phyloP scores from a whole-genome alignment of 495 filamentous ascomycete genomes.

The Hypoxylon fragiforme region DNA sequence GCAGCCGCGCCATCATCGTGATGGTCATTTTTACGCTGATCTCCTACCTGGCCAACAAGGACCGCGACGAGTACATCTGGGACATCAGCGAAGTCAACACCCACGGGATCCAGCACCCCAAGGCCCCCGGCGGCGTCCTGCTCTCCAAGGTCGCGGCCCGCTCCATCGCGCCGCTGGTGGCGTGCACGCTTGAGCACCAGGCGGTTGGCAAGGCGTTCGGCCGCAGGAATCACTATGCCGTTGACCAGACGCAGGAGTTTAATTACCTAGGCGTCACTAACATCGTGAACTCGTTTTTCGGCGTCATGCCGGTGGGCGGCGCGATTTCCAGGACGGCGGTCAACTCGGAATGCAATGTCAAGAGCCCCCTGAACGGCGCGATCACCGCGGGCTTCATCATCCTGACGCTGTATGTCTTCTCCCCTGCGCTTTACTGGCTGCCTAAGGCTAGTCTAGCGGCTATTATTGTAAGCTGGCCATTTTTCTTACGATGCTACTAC shows the following conservation, averaged over 20 bases:
- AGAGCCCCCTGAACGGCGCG: conserved; percentile 49
- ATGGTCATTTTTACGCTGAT: conserved; percentile 53
- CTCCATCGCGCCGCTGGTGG: conserved; percentile 51
- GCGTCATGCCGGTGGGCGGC: conserved; percentile 51
- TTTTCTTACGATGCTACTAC: background rate
- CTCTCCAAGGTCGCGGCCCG: conserved; percentile 44
- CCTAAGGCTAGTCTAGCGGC: conserved; percentile 53
- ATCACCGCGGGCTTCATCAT: conserved; percentile 53
- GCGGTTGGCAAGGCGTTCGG: conserved; percentile 54
- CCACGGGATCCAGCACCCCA: conserved; percentile 46
- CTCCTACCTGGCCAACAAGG: conserved; percentile 51
- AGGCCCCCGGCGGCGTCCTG: conserved; percentile 38
- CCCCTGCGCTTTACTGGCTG: conserved; percentile 54
- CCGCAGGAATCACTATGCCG: conserved; percentile 50
- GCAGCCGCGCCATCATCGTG: conserved; percentile 50
- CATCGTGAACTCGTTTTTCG: conserved; percentile 55
- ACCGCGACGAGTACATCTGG: conserved; percentile 44
- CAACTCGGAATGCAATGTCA: conserved; percentile 50
- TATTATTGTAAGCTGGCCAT: conserved; percentile 40
- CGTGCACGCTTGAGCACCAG: conserved; percentile 51
- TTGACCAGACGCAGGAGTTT: conserved; percentile 54
- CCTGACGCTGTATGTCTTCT: conserved; percentile 52
- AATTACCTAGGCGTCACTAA: conserved; percentile 52
- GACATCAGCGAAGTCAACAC: conserved; percentile 48
- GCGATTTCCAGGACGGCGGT: conserved; percentile 55